Evolutionary conservation across 352 stramenopile species (phyloP).

Genomic region (Phytophthora colocasiae): DNA sequence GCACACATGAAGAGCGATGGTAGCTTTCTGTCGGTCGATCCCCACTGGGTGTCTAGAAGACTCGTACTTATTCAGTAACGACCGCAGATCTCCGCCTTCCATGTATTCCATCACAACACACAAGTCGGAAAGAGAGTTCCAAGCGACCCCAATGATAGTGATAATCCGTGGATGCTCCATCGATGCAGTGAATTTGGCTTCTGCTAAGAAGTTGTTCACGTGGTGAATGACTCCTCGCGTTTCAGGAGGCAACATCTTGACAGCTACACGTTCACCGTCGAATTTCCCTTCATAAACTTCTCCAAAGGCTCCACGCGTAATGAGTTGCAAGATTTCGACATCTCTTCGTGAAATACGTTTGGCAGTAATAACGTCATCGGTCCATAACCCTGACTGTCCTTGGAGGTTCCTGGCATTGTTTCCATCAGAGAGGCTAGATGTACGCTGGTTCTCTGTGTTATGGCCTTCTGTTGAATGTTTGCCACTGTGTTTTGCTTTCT

Average conservation of each 20-base stretch:
- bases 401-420: too few species aligned
- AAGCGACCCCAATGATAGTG: slow-evolving; percentile 44
- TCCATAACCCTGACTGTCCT: too few species aligned
- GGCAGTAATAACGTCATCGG: too few species aligned
- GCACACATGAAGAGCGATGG: slow-evolving; percentile 45
- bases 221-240: slow-evolving; percentile 20
- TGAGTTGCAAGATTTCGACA: slow-evolving; percentile 15
- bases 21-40: slow-evolving; percentile 25
- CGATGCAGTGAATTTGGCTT: slow-evolving; percentile 39
- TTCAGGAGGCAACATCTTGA: slow-evolving; percentile 43
- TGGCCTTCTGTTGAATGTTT: not conserved
- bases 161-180: slow-evolving; percentile 49
- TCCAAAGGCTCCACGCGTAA: slow-evolving; percentile 38
- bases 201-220: slow-evolving; percentile 41
- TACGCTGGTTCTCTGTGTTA: too few species aligned
- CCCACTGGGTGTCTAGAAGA: slow-evolving; percentile 2
- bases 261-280: slow-evolving; percentile 34
- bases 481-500: too few species aligned
- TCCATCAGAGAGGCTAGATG: too few species aligned
- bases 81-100: slow-evolving; percentile 48
- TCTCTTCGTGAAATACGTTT: slow-evolving; percentile 1
- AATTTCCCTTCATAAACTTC: slow-evolving; percentile 44
- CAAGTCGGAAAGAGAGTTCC: slow-evolving; percentile 45
- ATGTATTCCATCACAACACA: slow-evolving; percentile 56
- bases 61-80: slow-evolving; percentile 36